phyloP scores from a whole-genome alignment of 2,329 filamentous ascomycete species.

The Alternaria conjuncta region DNA sequence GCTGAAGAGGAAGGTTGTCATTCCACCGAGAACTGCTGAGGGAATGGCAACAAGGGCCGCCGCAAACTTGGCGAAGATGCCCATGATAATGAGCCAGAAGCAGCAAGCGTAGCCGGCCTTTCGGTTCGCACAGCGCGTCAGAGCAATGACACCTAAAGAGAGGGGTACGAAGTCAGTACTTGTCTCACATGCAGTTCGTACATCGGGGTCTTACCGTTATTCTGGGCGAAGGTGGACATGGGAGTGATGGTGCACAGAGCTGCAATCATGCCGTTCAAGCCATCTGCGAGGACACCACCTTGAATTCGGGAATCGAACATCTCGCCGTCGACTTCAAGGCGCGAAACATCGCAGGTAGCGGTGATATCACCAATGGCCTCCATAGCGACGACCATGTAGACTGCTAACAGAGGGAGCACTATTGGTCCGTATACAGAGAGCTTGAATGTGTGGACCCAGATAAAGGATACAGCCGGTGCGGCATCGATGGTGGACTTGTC shows the following conservation, averaged over 20 bases:
- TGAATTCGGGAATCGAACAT: constrained; percentile 79
- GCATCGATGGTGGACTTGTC: constrained; percentile 72
- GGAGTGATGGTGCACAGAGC: constrained; percentile 80
- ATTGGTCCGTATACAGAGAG: constrained; percentile 75
- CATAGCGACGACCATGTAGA: constrained; percentile 73
- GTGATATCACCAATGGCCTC: constrained; percentile 83
- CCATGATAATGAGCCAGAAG: constrained; percentile 80
- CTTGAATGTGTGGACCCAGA: constrained; percentile 81
- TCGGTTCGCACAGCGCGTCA: constrained; percentile 81
- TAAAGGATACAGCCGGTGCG: constrained; percentile 74
- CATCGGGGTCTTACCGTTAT: no score
- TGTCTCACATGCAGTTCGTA: no score
- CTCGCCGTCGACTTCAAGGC: constrained; percentile 73
- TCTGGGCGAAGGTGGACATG: constrained; percentile 53
- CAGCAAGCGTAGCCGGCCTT: constrained; percentile 80
- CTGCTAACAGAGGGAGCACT: constrained; percentile 70
- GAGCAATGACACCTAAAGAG: constrained; percentile 60
- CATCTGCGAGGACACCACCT: constrained; percentile 79
- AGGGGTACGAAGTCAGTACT: no score
- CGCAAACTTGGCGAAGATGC: constrained; percentile 82
- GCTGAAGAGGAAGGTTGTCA: constrained; percentile 78
- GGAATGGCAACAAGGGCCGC: constrained; percentile 81
- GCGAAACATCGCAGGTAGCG: constrained; percentile 80
- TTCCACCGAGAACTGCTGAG: constrained; percentile 55
- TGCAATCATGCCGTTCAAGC: constrained; percentile 75